phyloP scores from a whole-genome alignment of 108 stramenopile genomes.

The Cyclostephanos tholiformis region DNA sequence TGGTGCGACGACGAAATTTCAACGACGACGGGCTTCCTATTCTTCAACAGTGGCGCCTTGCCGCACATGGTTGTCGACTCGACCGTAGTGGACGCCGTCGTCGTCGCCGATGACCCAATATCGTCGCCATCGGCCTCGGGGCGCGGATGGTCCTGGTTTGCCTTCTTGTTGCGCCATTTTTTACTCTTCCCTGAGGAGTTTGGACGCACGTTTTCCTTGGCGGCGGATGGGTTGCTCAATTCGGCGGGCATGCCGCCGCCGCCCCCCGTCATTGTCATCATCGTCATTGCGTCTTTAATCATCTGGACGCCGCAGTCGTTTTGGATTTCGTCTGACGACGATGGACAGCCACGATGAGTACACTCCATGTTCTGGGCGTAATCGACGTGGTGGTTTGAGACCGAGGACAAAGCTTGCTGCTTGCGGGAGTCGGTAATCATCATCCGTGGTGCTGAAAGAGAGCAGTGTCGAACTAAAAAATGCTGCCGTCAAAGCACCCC shows the following conservation, averaged over 20 bases:
- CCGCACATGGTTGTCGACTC: background rate
- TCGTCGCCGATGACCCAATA: background rate
- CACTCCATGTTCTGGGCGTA: background rate
- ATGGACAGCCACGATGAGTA: background rate
- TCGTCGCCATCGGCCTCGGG: background rate
- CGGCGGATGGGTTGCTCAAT: background rate
- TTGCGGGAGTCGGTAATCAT: background rate
- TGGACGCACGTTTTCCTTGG: conserved; percentile 10
- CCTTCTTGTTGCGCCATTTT: conserved; percentile 5
- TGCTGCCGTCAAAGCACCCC: too few species aligned
- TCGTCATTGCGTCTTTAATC: conserved; percentile 6
- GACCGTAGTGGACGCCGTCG: background rate
- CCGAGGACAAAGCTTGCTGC: background rate
- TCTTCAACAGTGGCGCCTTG: conserved; percentile 5
- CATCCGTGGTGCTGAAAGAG: background rate
- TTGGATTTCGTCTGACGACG: background rate
- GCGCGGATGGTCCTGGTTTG: background rate
- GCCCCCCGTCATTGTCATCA: conserved; percentile 2
- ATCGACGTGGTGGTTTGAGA: background rate
- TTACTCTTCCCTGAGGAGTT: conserved; percentile 6
- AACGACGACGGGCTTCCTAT: conserved; percentile 14
- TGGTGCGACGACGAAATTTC: conserved; percentile 7
- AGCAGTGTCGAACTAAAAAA: too few species aligned
- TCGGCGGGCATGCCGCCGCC: background rate
- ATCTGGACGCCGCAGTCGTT: background rate